Conservation (phyloP, 2,329 filamentous ascomycete genomes). For the Aureobasidium uvarum region DNA sequence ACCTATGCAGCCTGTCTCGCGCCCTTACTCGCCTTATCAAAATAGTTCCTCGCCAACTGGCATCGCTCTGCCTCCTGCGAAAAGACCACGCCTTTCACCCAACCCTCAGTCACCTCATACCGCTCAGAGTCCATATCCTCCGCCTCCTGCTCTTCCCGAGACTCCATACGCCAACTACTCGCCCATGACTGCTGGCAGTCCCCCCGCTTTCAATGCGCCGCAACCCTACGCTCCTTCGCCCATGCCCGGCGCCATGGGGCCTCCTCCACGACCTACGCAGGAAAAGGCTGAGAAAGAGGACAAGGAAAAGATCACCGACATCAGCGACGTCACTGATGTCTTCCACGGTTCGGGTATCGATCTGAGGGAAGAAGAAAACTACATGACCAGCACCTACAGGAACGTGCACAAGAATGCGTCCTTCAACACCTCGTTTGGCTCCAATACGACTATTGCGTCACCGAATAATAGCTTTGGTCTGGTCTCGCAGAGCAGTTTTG, state of each 20-base stretch:
- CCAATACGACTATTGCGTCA: slow-evolving; percentile 36
- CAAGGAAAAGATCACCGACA: slow-evolving; percentile 58
- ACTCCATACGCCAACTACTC: slow-evolving; percentile 27
- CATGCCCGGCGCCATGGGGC: slow-evolving; percentile 56
- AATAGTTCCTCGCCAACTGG: slow-evolving; percentile 59
- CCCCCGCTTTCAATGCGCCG: slow-evolving; percentile 56
- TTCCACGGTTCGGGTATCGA: slow-evolving; percentile 83
- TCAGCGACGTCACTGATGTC: slow-evolving; percentile 79
- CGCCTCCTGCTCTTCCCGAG: slow-evolving; percentile 25
- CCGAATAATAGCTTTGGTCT: slow-evolving; percentile 50
- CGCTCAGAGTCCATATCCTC: slow-evolving; percentile 29
- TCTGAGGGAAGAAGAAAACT: slow-evolving; percentile 80
- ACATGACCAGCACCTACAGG: slow-evolving; percentile 64
- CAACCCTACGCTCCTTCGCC: slow-evolving; percentile 39
- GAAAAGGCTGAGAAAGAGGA: slow-evolving; percentile 54
- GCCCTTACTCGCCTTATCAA: slow-evolving; percentile 47
- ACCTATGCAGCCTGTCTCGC: slow-evolving; percentile 29
- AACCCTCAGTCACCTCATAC: slow-evolving; percentile 57
- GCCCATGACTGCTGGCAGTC: slow-evolving; percentile 26
- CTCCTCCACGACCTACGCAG: slow-evolving; percentile 56
- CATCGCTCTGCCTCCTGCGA: slow-evolving; percentile 65
- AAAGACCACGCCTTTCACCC: slow-evolving; percentile 69
- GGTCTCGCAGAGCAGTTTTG: slow-evolving; percentile 43
- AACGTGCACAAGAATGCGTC: slow-evolving; percentile 28
- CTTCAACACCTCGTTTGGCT: slow-evolving; percentile 36